Conservation (phyloP, 257 asterid species). For the Solanum appendiculatum region DNA sequence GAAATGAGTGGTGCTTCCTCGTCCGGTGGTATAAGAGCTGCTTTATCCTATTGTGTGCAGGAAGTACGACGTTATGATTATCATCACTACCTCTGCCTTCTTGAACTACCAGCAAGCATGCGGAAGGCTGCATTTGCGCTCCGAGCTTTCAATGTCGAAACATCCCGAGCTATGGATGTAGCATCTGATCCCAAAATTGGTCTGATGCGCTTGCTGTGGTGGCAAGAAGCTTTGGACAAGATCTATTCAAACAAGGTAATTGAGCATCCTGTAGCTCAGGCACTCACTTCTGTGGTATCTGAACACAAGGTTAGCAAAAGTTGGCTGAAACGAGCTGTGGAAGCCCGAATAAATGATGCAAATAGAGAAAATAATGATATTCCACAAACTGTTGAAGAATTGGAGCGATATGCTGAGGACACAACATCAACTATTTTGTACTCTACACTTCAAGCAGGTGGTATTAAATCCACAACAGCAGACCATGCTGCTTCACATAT, state of each 20-base stretch:
- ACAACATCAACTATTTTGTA: conserved; percentile 71
- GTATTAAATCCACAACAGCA: conserved; percentile 61
- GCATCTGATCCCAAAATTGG: conserved; percentile 96
- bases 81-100: conserved; percentile 95
- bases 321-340: conserved; percentile 79
- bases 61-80: conserved; percentile 90
- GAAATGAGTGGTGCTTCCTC: conserved; percentile 44
- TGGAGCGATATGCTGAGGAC: conserved; percentile 86
- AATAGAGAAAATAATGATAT: conserved; percentile 46
- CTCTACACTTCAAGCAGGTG: conserved; percentile 81
- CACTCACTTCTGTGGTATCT: conserved; percentile 51
- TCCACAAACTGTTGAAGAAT: conserved; percentile 49
- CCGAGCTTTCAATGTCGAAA: conserved; percentile 85
- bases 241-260: conserved; percentile 57
- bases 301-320: conserved; percentile 57
- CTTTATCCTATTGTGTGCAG: conserved; percentile 80
- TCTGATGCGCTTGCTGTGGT: conserved; percentile 91
- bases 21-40: conserved; percentile 38
- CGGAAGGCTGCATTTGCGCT: conserved; percentile 84
- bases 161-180: conserved; percentile 83
- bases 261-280: conserved; percentile 92
- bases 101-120: conserved; percentile 81
- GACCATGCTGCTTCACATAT: conserved; percentile 97
- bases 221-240: conserved; percentile 92
- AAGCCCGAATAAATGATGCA: conserved; percentile 83